These are phyloP conservation scores for Meyerozyma athensensis DNA, from an alignment of 1,139 yeast genomes.

Conservation along the genomic window DNA sequence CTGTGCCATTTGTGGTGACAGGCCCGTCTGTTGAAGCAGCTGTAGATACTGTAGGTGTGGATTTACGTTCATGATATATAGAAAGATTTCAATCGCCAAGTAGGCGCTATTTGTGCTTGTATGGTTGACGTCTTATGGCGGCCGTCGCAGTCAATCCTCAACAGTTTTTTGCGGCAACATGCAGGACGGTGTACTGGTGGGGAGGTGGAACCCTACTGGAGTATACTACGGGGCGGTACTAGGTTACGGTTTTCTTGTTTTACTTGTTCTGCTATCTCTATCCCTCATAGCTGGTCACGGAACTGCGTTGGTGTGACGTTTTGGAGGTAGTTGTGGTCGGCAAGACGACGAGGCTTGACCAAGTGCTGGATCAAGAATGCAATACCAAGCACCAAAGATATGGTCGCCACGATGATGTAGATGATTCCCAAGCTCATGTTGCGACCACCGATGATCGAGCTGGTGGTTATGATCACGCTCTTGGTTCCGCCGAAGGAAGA, in stretches of 20 bases:
- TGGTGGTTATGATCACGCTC: constrained; percentile 61
- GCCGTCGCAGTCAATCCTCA: neutral
- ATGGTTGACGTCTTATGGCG: too few relatives aligned
- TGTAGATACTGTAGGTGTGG: constrained; percentile 45
- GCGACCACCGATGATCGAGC: constrained; percentile 65
- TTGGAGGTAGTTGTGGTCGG: constrained; percentile 43
- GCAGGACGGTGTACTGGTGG: neutral
- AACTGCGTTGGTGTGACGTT: constrained; percentile 13
- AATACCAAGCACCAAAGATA: constrained; percentile 43
- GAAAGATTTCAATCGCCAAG: neutral
- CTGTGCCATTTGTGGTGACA: constrained; percentile 38
- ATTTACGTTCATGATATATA: constrained; percentile 22
- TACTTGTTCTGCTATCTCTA: too few relatives aligned
- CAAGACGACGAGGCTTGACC: constrained; percentile 41
- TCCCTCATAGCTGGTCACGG: constrained; percentile 19
- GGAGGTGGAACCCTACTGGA: neutral
- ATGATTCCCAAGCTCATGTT: constrained; percentile 64
- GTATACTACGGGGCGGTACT: neutral
- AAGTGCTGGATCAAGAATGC: constrained; percentile 45
- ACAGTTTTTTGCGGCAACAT: neutral
- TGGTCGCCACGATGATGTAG: constrained; percentile 59
- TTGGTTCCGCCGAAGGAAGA: constrained; percentile 66
- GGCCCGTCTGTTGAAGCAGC: constrained; percentile 28
- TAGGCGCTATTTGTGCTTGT: too few relatives aligned
- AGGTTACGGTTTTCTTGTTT: too few relatives aligned